Base-by-base conservation (phyloP, 306 rosid genomes). In the Prunus mume region DNA sequence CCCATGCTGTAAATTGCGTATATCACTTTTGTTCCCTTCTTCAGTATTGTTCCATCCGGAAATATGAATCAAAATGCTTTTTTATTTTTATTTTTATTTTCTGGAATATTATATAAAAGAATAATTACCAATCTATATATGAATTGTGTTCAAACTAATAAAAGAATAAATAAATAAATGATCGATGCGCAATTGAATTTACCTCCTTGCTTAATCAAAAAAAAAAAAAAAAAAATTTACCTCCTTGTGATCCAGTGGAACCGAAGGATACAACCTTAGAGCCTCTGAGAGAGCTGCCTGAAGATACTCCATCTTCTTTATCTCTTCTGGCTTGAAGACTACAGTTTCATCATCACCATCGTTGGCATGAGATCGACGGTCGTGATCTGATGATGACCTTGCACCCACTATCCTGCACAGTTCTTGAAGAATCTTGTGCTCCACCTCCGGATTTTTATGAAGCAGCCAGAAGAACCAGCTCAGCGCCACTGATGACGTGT, bases 391-490 rank as follows among this genome's bases (percentile, higher is more conserved):
- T 11, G 69, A 87, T 38, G 82, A 84, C 55, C 96, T 87, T 28
- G 80, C 84, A 17, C 45, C 80, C 58, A 92, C 81, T 3, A 95
- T 79, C 57, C 77, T 75, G 76, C 88, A 82, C 14, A 89, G 63
- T 80, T 95, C 98, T 34, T 9, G 85, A 15, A 95, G 45, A 55
- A 90, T 92, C 47, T 68, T 86, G 74, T 82, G 81, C 69, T 92
- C 98, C 78, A 89, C 97, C 11, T 57, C 73, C 12, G 91, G 96
- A 69, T 92, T 89, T 72, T 74, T 81, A 68, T 86, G 77, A 73
- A 95, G 82, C 81, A 90, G 79, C 97, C 95, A 92, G 85, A 95
- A 95, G 77, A 95, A 95, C 98, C 98, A 95, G 80, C 93, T 92
- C 84, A 95, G 63, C 15, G 98, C 98, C 20, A 95, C 98, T 2